Base-by-base conservation (phyloP, 371 early-diverging fungal genomes). In the Apophysomyces ossiformis region DNA sequence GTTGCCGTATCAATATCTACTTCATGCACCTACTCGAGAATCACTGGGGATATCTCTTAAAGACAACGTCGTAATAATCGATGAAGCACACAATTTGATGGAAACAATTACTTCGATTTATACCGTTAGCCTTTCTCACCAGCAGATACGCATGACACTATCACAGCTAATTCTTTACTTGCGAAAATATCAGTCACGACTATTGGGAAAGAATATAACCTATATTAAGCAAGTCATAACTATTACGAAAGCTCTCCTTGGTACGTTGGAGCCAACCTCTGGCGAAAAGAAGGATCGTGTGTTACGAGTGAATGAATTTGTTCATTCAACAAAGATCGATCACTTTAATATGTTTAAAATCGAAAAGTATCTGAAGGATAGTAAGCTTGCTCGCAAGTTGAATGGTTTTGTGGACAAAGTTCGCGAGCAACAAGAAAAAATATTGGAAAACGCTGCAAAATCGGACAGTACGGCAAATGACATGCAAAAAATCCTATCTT, bases 31-130 rank as follows among this genome's bases (percentile, higher is more conserved):
- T 0, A 87, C 95, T 0, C 79, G 98, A 13, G 92, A 93, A 58
- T 84, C 95, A 0, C 78, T 92, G 47, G 92, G 92, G 4, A 85
- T 97, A 5, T 78, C 84, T 0, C 71, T 96, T 21, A 85, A 90
- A 37, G 77, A 85, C 73, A 88, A 87, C 39, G 74, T 96, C 16
- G 89, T 97, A 1, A 89, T 97, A 12, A 77, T 97, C 41, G 97
- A 96, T 72, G 96, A 96, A 75, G 97, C 97, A 0, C 96, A 95
- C 71, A 95, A 96, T 64, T 70, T 92, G 54, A 88, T 91, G 35
- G 92, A 93, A 67, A 90, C 93, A 1, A 77, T 93, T 35, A 81
- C 85, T 38, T 73, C 87, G 8, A 82, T 87, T 35, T 85, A 91
- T 62, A 87, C 90, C 0, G 78, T 86, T 1, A 36, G 69, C 1